Evolutionary conservation across 331 rosid species (phyloP), one percentile per base, ranked within the genome.

Genomic region (Rhamnella rubrinervis): DNA sequence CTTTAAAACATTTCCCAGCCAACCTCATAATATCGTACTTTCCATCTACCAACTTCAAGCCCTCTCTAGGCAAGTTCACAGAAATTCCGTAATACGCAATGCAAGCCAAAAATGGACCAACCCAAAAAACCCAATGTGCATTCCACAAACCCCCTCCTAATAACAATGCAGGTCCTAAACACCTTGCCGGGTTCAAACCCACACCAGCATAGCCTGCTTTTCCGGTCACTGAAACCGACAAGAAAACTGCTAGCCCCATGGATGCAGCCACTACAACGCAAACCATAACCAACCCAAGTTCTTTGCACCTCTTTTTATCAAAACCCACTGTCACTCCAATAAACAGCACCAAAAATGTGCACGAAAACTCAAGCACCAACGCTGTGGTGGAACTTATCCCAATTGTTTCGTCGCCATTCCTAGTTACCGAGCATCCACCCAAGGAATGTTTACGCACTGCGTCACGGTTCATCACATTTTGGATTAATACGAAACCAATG

Each of bases 71-170:
- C 9, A 91, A 58, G 66, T 75, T 85, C 8, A 83, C 8, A 25
- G 88, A 84, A 37, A 90, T 47, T 61, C 20, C 73, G 75, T 78
- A 84, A 65, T 88, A 88, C 6, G 64, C 49, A 17, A 70, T 14
- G 16, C 96, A 89, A 6, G 96, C 93, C 77, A 83, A 74, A 51
- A 89, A 68, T 39, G 96, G 88, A 39, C 96, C 96, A 55, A 79
- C 49, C 96, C 96, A 92, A 7, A 89, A 92, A 67, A 89, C 84
- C 96, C 97, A 92, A 79, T 85, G 97, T 2, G 92, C 93, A 4
- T 82, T 41, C 97, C 97, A 89, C 37, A 92, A 40, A 5, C 41
- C 39, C 0, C 87, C 92, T 4, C 89, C 92, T 3, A 52, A 55
- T 65, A 85, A 25, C 77, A 92, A 68, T 1, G 92, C 96, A 0